A percentile compares a stretch with the other conserved stretches of the same genome.
These are phyloP conservation scores for Candida arabinofermentans DNA, from an alignment of 805 yeast genomes.

Conservation along the genomic window DNA sequence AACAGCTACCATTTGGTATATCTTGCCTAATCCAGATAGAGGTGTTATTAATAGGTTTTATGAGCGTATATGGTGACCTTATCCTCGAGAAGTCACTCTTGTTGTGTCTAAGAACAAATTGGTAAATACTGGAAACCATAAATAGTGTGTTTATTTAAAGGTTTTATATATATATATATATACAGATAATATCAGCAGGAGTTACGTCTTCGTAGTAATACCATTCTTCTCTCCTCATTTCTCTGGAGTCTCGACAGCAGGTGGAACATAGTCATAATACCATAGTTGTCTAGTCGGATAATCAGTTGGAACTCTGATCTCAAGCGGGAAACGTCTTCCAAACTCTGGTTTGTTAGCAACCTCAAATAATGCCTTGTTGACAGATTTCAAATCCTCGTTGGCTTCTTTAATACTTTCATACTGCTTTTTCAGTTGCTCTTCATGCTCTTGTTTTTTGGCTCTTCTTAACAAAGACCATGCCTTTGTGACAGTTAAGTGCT, in stretches of 20 bases:
- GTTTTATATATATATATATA: too few relatives aligned
- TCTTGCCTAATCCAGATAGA: conserved; percentile 42
- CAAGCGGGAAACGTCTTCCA: conserved; percentile 70
- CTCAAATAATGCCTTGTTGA: conserved; percentile 52
- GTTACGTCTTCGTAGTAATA: neutral
- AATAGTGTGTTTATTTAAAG: too few relatives aligned
- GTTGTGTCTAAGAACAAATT: too few relatives aligned
- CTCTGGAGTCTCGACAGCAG: conserved; percentile 8
- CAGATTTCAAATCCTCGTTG: conserved; percentile 57
- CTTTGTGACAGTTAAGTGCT: conserved; percentile 74
- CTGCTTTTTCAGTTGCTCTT: conserved; percentile 50
- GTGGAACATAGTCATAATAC: conserved; percentile 52
- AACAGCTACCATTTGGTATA: conserved; percentile 37
- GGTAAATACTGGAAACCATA: too few relatives aligned
- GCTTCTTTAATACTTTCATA: conserved; percentile 65
- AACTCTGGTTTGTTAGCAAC: conserved; percentile 56
- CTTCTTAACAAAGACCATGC: conserved; percentile 75
- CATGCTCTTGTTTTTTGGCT: conserved; percentile 41
- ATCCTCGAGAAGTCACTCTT: too few relatives aligned
- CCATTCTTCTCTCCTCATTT: conserved; percentile 8
- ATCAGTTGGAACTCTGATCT: conserved; percentile 83
- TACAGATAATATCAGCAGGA: neutral
- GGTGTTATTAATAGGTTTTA: conserved; percentile 21
- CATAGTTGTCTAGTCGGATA: conserved; percentile 81
- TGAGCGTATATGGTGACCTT: conserved; percentile 20